Conservation (phyloP, 768 basidiomycete genomes). For the Inosperma sp. region DNA sequence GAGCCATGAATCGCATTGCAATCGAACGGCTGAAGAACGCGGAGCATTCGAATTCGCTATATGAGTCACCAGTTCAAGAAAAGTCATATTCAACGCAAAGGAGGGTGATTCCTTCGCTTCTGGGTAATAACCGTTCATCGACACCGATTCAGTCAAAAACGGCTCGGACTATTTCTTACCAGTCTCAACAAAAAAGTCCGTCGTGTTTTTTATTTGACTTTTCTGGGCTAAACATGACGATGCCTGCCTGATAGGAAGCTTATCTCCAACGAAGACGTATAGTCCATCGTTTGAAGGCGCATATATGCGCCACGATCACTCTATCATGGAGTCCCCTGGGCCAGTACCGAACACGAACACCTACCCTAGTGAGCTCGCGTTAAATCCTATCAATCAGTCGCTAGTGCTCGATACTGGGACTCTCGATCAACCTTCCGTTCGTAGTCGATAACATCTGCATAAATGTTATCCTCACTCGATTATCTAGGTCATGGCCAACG, state of each 20-base stretch:
- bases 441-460: no score
- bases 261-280: not conserved
- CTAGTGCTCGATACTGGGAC: no score
- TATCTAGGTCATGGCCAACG: no score
- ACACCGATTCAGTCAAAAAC: not conserved
- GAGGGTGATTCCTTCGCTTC: not conserved
- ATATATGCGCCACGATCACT: slow-evolving; percentile 21
- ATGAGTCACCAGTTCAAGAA: not conserved
- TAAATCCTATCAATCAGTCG: not conserved
- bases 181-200: not conserved
- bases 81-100: not conserved
- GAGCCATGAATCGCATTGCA: not conserved
- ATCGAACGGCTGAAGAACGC: not conserved
- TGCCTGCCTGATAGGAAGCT: not conserved
- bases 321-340: slow-evolving; percentile 9
- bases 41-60: no score
- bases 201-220: no score
- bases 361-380: not conserved
- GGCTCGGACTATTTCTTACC: not conserved
- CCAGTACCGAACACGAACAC: not conserved
- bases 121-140: not conserved
- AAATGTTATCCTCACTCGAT: no score
- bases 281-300: slow-evolving; percentile 10
- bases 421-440: no score
- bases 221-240: not conserved